Evolutionary conservation across 2,329 filamentous ascomycete species (phyloP).

Genomic region (Pyrenochaeta sp.): DNA sequence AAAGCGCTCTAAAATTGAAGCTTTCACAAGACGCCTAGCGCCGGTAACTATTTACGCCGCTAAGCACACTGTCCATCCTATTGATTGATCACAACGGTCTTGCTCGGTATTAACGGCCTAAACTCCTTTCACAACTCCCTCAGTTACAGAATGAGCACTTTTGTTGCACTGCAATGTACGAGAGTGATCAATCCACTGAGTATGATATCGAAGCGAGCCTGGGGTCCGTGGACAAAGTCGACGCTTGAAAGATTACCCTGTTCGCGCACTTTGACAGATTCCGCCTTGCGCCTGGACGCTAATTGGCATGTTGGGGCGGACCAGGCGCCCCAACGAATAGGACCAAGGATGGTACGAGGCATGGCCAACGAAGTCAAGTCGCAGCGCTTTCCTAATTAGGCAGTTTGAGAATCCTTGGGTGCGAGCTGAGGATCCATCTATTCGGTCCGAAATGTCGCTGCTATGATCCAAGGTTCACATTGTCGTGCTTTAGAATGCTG

Average conservation of each 20-base stretch:
- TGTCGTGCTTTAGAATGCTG: not conserved
- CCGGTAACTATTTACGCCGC: conserved; percentile 25
- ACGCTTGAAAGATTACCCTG: not conserved
- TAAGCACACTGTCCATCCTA: conserved; percentile 21
- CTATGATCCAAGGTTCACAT: not conserved
- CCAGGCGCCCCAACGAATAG: not conserved
- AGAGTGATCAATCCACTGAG: not conserved
- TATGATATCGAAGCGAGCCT: not conserved
- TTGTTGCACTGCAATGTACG: not conserved
- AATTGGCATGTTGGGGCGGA: not conserved
- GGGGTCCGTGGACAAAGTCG: not conserved
- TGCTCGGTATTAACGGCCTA: conserved; percentile 9
- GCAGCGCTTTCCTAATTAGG: conserved; percentile 4
- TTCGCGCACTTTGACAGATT: not conserved
- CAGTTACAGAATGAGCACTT: not conserved
- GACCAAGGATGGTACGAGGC: not conserved
- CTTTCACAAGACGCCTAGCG: conserved; percentile 18
- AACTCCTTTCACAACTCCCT: not conserved
- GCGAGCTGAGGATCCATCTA: not conserved
- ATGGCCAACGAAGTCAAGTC: not conserved
- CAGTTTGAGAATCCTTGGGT: not conserved
- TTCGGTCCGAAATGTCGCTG: not conserved
- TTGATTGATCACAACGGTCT: conserved; percentile 16
- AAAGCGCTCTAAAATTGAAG: conserved; percentile 21
- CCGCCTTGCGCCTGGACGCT: conserved; percentile 8